Base-by-base conservation (phyloP, 2,329 filamentous ascomycete genomes). In the Phyllosticta paracitricarpa region DNA sequence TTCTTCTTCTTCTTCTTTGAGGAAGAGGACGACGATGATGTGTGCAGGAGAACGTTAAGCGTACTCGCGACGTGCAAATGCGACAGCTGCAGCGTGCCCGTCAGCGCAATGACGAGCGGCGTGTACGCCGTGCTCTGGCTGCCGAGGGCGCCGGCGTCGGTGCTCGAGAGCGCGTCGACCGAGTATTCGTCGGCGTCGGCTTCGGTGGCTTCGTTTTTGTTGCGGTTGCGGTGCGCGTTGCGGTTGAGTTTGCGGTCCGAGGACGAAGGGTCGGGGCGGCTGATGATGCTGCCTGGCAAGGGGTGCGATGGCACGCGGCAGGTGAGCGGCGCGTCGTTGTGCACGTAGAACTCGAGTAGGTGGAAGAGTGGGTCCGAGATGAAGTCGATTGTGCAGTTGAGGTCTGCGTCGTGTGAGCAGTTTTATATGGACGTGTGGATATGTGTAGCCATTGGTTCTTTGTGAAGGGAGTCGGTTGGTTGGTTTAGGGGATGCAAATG, bases 331-430 rank as follows among this genome's bases (percentile, higher is more conserved):
- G 91, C 92, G 76, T 99, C 94, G 78, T 89, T 91, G 81, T 97
- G 94, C 73, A 97, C 87, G 81, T 97, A 97, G 82, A 97, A 97
- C 78, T 97, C 89, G 78, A 93, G 87, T 58, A 93, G 83, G 76
- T 94, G 89, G 80, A 91, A 94, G 80, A 92, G 88, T 51, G 88
- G 83, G 72, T 93, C 89, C 68, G 83, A 81, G 68, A 93, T 81
- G 76, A 89, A 82, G 70, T 87, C 79, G 68, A 94, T 86, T 61
- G 89, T 94, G 79, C 89, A 94, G 78, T 93, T 93, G 67, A 90
- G 76, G 72, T 96, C 91, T 73, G 77, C 73, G 54, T 25, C 2
- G 19, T 22, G 19, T 22, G 2, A 22, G 19, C 19, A 22, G 19
- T 22, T 22, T 22, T 22, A 2, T 22, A 22, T 22, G 2, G 19